Evolutionary conservation across 2,329 filamentous ascomycete species (phyloP).

Genomic region (Macrophomina phaseolina): DNA sequence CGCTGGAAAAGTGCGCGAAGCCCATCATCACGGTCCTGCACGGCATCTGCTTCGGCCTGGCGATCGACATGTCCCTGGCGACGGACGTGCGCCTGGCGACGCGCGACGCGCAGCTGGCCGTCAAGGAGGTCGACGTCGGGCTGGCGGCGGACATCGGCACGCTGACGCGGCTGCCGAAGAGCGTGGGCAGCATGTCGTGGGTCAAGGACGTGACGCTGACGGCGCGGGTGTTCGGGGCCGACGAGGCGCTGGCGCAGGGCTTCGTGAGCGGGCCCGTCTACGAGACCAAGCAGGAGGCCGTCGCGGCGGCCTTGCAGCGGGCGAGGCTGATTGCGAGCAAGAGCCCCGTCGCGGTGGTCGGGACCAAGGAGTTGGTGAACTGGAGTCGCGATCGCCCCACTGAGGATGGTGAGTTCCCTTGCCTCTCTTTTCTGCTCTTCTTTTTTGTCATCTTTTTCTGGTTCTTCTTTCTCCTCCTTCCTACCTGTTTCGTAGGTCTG

Average conservation of each 20-base stretch:
- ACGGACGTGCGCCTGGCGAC: constrained; percentile 73
- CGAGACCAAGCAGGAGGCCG: constrained; percentile 64
- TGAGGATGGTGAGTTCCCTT: constrained; percentile 60
- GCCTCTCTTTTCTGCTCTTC: background rate
- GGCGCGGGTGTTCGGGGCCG: constrained; percentile 70
- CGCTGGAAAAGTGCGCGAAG: constrained; percentile 87
- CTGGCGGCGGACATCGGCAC: constrained; percentile 81
- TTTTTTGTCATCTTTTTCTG: constrained; percentile 10
- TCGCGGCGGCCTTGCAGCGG: constrained; percentile 67
- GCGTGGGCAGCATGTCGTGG: constrained; percentile 74
- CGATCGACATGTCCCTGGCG: constrained; percentile 63
- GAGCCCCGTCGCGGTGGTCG: constrained; percentile 85
- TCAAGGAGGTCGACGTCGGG: constrained; percentile 85
- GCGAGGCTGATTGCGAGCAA: constrained; percentile 74
- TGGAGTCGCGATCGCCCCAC: constrained; percentile 79
- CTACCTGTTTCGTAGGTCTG: background rate
- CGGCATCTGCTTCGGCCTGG: constrained; percentile 44
- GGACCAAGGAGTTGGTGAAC: constrained; percentile 86
- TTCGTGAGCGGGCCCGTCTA: constrained; percentile 69
- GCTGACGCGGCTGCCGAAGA: constrained; percentile 73
- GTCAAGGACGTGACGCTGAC: constrained; percentile 79
- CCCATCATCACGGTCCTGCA: constrained; percentile 42
- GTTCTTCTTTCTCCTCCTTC: background rate
- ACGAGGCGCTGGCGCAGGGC: constrained; percentile 71
- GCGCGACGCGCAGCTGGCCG: constrained; percentile 65